Percentiles rank a stretch among this genome's conserved stretches.
Evolutionary conservation across 495 filamentous ascomycete species (phyloP).

Genomic region (Hypoxylon intermedium): DNA sequence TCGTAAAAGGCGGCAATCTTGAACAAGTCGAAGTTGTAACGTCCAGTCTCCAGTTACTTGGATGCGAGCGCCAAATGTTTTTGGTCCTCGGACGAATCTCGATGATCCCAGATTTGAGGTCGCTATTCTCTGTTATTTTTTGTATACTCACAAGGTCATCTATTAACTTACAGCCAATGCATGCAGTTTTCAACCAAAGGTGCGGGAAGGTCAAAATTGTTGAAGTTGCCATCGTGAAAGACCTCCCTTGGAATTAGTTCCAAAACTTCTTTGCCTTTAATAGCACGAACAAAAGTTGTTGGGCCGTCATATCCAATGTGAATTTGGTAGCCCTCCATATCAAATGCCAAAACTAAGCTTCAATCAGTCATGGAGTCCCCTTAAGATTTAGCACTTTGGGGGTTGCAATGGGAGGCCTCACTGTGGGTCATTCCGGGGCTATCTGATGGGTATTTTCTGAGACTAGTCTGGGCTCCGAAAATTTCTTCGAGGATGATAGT

Average conservation of each 20-base stretch:
- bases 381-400: neutral
- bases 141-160: neutral
- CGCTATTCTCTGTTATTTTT: conserved; percentile 10
- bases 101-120: conserved; percentile 51
- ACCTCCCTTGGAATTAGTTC: conserved; percentile 47
- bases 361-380: neutral
- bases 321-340: conserved; percentile 7
- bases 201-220: conserved; percentile 60
- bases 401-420: neutral
- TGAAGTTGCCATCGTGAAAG: conserved; percentile 33
- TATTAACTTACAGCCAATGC: conserved; percentile 61
- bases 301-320: conserved; percentile 29
- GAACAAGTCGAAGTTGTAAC: conserved; percentile 23
- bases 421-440: conserved; percentile 54
- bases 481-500: conserved; percentile 50
- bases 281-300: conserved; percentile 50
- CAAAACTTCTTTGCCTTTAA: conserved; percentile 19
- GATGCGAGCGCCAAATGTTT: conserved; percentile 50
- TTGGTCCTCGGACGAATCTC: conserved; percentile 56
- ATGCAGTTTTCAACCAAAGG: conserved; percentile 55
- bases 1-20: conserved; percentile 13
- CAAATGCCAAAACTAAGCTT: conserved; percentile 10
- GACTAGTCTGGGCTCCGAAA: conserved; percentile 54
- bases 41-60: conserved; percentile 23
- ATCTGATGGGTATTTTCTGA: conserved; percentile 53